These are phyloP conservation scores for Hanseniaspora occidentalis DNA, from an alignment of 805 yeast genomes.

Conservation along the genomic window DNA sequence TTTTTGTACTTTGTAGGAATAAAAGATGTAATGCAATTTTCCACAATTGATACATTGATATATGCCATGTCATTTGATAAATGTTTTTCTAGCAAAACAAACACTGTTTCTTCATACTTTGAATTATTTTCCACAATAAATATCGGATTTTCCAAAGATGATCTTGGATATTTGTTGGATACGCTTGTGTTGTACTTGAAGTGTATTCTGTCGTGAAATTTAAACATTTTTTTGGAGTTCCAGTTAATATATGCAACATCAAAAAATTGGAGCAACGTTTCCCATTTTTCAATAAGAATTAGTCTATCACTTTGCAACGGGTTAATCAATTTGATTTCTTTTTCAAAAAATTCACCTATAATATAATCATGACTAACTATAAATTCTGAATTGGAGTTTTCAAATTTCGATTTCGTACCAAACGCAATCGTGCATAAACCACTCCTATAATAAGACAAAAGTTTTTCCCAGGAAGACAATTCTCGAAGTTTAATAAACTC, in stretches of 20 bases:
- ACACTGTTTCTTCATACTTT: conserved; percentile 6
- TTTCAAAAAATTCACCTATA: conserved; percentile 18
- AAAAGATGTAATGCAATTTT: conserved; percentile 7
- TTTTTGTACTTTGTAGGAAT: conserved; percentile 15
- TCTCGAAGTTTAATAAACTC: conserved; percentile 32
- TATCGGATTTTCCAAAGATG: conserved; percentile 30
- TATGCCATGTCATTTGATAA: conserved; percentile 23
- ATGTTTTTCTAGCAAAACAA: conserved; percentile 15
- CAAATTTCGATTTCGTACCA: conserved; percentile 36
- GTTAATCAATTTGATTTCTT: conserved; percentile 4
- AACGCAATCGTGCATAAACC: conserved; percentile 38
- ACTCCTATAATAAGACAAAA: conserved; percentile 14
- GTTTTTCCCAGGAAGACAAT: conserved; percentile 19
- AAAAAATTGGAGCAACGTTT: conserved; percentile 29
- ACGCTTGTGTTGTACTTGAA: conserved; percentile 20
- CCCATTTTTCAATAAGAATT: conserved; percentile 18
- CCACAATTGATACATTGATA: conserved; percentile 9
- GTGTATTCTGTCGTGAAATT: conserved; percentile 13
- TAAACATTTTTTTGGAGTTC: conserved; percentile 30
- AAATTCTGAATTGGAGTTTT: conserved; percentile 25
- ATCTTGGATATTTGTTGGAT: conserved; percentile 10
- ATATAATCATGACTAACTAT: conserved; percentile 63
- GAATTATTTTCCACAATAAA: conserved; percentile 27
- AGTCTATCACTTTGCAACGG: conserved; percentile 7
- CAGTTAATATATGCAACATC: conserved; percentile 53